Conservation (phyloP, 345 rosid species). For the Salix caprea region DNA sequence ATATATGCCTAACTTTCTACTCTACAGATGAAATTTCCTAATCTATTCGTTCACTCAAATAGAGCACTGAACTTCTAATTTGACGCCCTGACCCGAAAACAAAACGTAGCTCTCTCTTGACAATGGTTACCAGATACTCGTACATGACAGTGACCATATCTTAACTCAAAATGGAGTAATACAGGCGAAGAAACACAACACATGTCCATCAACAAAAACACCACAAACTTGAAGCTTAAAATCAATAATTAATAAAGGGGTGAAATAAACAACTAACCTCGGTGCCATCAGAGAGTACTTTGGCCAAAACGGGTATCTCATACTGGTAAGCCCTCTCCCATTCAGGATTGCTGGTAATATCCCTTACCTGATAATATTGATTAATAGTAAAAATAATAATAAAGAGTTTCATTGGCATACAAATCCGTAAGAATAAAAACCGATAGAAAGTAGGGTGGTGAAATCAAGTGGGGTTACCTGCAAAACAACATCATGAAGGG, state of each 20-base stretch:
- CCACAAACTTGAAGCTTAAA: neutral
- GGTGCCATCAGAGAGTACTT: conserved; percentile 55
- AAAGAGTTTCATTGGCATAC: neutral
- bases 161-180: neutral
- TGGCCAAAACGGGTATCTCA: conserved; percentile 78
- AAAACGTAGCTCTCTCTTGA: too few relatives aligned
- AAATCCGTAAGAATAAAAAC: neutral
- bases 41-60: neutral
- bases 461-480: conserved; percentile 34
- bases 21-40: neutral
- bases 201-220: neutral
- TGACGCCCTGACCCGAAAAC: too few relatives aligned
- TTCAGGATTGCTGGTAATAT: conserved; percentile 67
- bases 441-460: neutral
- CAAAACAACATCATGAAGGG: conserved; percentile 69
- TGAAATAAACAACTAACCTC: conserved; percentile 39
- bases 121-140: neutral
- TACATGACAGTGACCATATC: neutral
- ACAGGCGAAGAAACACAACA: neutral
- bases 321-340: conserved; percentile 79
- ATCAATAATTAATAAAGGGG: neutral
- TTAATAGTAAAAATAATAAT: neutral
- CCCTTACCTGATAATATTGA: conserved; percentile 49
- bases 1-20: too few relatives aligned
- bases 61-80: neutral